These are phyloP conservation scores for Lepiota subincarnata DNA, from an alignment of 768 basidiomycete genomes.

Conservation along the genomic window DNA sequence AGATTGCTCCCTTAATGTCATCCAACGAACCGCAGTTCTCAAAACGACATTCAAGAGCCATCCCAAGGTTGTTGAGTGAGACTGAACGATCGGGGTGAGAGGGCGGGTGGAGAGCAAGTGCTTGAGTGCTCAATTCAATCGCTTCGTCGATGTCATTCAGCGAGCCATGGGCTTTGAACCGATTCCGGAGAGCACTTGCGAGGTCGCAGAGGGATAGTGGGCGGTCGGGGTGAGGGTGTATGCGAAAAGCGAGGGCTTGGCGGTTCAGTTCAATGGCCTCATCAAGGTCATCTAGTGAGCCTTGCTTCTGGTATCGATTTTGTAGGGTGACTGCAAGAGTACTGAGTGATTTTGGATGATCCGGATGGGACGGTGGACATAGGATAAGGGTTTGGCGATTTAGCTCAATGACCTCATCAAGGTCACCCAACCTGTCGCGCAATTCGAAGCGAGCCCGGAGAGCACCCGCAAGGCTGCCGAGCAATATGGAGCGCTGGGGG, in stretches of 20 bases:
- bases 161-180: conserved; percentile 9
- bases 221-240: conserved; percentile 14
- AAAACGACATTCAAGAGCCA: conserved; percentile 17
- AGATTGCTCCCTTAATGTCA: neutral
- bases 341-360: conserved; percentile 12
- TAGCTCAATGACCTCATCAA: neutral
- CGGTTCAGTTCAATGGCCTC: conserved; percentile 17
- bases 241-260: conserved; percentile 13
- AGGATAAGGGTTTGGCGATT: conserved; percentile 11
- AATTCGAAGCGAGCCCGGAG: neutral
- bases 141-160: conserved; percentile 4
- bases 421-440: neutral
- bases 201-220: conserved; percentile 6
- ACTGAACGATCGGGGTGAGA: conserved; percentile 8
- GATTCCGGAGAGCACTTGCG: conserved; percentile 4
- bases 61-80: conserved; percentile 15
- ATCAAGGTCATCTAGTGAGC: conserved; percentile 12
- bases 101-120: conserved; percentile 15
- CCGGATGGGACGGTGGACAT: conserved; percentile 12
- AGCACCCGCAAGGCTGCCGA: neutral
- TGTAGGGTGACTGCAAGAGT: conserved; percentile 15
- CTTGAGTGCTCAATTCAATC: conserved; percentile 12
- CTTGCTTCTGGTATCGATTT: conserved; percentile 1
- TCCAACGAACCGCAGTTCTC: neutral
- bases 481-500: neutral